Evolutionary conservation across 768 basidiomycete genomes (phyloP).

Genomic region (Kwoniella dendrophila): DNA sequence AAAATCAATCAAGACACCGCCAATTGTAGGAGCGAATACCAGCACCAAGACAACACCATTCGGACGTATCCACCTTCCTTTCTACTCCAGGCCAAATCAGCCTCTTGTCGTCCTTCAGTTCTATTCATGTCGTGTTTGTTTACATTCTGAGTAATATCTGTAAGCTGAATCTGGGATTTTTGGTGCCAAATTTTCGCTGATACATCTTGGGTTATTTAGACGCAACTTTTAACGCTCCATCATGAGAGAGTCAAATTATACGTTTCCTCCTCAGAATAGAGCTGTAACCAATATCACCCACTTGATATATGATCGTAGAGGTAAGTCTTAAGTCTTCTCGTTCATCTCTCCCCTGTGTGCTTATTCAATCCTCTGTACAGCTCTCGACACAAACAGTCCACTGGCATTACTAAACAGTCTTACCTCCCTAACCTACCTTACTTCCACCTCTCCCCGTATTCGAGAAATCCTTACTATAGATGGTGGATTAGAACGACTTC

Average conservation of each 20-base stretch:
- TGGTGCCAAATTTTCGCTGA: not conserved
- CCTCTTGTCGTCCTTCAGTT: not conserved
- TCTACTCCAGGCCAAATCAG: conserved; percentile 10
- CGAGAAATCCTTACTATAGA: conserved; percentile 98
- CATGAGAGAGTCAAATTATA: conserved; percentile 95
- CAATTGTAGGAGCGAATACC: too few relatives aligned
- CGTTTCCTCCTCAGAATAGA: conserved; percentile 90
- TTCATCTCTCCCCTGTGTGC: not conserved
- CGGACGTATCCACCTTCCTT: conserved; percentile 3
- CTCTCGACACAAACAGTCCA: conserved; percentile 57
- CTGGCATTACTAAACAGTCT: conserved; percentile 81
- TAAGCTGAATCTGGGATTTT: not conserved
- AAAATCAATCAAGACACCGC: too few relatives aligned
- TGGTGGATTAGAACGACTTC: conserved; percentile 92
- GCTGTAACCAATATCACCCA: conserved; percentile 93
- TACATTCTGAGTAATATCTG: not conserved
- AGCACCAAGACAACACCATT: not conserved
- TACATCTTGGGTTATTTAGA: not conserved
- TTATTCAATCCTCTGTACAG: conserved; percentile 28
- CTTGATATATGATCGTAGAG: conserved; percentile 90
- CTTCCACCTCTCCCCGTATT: conserved; percentile 94
- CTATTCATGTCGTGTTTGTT: not conserved
- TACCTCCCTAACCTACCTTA: conserved; percentile 92
- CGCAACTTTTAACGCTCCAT: conserved; percentile 3
- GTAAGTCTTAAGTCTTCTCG: conserved; percentile 59